Conservation (phyloP, 2,329 filamentous ascomycete species). For the Neonectria sp. region DNA sequence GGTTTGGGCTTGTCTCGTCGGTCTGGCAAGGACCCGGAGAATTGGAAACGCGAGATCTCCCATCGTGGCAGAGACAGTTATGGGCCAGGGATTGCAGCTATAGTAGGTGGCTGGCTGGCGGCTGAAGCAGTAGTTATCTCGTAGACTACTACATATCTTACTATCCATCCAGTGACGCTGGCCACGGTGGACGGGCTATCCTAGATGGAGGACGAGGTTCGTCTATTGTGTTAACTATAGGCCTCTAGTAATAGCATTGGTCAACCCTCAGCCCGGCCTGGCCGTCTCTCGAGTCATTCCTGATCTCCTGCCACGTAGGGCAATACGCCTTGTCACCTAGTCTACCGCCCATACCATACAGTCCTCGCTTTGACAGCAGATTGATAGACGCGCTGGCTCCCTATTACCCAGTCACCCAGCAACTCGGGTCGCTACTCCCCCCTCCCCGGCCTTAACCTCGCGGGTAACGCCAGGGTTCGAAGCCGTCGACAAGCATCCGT, state of each 20-base stretch:
- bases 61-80: conserved; percentile 21
- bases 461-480: conserved; percentile 23
- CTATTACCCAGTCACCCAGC: conserved; percentile 22
- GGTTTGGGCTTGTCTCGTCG: conserved; percentile 13
- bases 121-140: neutral
- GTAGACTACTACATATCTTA: too few species aligned
- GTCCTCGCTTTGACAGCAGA: neutral
- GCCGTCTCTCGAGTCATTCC: neutral
- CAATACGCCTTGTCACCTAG: neutral
- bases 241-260: conserved; percentile 6
- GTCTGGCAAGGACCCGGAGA: conserved; percentile 17
- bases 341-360: too few species aligned
- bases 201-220: neutral
- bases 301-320: neutral
- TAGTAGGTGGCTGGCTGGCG: neutral
- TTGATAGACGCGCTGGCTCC: neutral
- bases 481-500: conserved; percentile 21
- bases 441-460: conserved; percentile 13
- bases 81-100: conserved; percentile 10
- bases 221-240: neutral
- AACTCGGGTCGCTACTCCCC: conserved; percentile 11
- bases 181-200: neutral
- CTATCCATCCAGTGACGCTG: neutral
- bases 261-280: neutral
- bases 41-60: conserved; percentile 32